Evolutionary conservation across 176 grass and related monocot species (phyloP).

Genomic region (Paspalum vaginatum): DNA sequence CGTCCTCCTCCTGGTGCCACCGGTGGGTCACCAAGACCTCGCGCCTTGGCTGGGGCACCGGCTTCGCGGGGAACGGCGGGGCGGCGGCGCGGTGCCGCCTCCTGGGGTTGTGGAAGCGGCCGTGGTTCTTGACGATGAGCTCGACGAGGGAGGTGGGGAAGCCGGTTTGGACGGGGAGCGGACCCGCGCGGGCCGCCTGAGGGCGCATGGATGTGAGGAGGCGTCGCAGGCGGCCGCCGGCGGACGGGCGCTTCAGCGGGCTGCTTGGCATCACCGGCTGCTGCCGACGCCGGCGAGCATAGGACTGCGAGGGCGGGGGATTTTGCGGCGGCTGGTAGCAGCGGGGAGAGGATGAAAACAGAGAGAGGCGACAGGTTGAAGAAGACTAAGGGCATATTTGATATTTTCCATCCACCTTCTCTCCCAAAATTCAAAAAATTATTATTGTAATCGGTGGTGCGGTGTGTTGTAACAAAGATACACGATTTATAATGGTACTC

Average conservation of each 20-base stretch:
- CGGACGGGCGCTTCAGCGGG: slow-evolving; percentile 48
- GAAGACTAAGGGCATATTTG: too few species aligned
- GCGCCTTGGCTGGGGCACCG: neutral
- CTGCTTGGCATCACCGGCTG: slow-evolving; percentile 48
- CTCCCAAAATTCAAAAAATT: too few species aligned
- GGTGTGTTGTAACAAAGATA: too few species aligned
- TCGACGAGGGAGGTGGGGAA: slow-evolving; percentile 90
- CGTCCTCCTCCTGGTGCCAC: too few species aligned
- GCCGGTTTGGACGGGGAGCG: slow-evolving; percentile 72
- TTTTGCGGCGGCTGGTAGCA: too few species aligned
- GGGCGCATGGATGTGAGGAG: slow-evolving; percentile 56
- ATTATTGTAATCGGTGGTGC: too few species aligned
- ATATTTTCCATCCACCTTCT: too few species aligned
- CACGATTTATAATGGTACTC: too few species aligned
- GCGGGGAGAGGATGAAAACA: too few species aligned
- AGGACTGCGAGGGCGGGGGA: neutral
- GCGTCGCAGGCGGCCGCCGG: slow-evolving; percentile 49
- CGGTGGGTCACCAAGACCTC: neutral
- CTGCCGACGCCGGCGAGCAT: slow-evolving; percentile 35
- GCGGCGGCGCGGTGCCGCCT: slow-evolving; percentile 4
- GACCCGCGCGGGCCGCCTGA: slow-evolving; percentile 7
- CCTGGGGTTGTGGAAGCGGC: slow-evolving; percentile 56
- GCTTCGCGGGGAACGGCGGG: neutral
- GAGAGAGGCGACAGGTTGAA: too few species aligned
- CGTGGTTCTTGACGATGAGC: slow-evolving; percentile 80